These are phyloP conservation scores for Globisporangium megalacanthum DNA, from an alignment of 352 stramenopile genomes.

Conservation along the genomic window DNA sequence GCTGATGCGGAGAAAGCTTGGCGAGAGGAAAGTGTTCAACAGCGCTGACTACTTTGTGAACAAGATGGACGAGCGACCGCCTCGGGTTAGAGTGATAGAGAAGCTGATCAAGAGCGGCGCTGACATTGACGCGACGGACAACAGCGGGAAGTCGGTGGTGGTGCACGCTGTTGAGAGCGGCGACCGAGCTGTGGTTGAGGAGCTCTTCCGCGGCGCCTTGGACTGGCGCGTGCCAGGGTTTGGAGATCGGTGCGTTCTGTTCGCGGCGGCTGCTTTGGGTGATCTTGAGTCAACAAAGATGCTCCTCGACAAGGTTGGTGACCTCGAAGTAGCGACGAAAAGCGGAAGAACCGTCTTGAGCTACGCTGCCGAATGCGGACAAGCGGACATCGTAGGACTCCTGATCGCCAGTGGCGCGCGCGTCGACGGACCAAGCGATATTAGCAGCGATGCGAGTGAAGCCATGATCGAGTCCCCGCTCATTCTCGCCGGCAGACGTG, in stretches of 20 bases:
- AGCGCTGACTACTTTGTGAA: too few relatives aligned
- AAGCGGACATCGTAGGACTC: not conserved
- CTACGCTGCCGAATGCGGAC: not conserved
- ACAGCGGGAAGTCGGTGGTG: not conserved
- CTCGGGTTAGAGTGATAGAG: constrained; percentile 13
- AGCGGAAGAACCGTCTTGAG: not conserved
- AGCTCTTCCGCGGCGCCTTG: not conserved
- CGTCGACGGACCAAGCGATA: not conserved
- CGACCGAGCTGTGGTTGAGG: too few relatives aligned
- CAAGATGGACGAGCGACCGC: too few relatives aligned
- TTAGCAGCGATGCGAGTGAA: not conserved
- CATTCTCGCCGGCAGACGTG: not conserved
- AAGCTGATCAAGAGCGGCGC: not conserved
- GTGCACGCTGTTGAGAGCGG: not conserved
- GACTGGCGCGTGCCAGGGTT: not conserved
- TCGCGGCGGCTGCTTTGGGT: not conserved
- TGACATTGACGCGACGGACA: not conserved
- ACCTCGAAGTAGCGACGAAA: not conserved
- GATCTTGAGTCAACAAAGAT: not conserved
- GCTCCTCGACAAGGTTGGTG: not conserved
- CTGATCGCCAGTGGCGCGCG: not conserved
- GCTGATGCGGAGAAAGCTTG: too few relatives aligned
- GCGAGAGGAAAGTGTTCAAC: too few relatives aligned
- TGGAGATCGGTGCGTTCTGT: not conserved
- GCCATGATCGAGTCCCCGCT: not conserved